Evolutionary conservation across 257 asterid species (phyloP), one percentile per base, ranked within the genome.

Genomic region (Capsicum chinense): DNA sequence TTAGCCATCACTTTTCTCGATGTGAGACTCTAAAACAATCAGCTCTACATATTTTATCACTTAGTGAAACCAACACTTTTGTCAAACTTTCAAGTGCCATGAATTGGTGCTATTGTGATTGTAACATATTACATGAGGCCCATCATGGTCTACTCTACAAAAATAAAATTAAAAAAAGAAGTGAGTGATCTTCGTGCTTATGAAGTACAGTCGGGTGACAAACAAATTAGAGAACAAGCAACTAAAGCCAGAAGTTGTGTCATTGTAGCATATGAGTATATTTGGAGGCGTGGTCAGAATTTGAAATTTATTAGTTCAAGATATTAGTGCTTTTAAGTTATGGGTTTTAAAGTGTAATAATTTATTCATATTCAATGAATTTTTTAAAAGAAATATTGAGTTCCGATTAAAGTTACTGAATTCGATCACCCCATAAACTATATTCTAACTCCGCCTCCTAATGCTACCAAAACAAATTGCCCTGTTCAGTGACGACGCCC

Each of bases 341-440:
- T 12, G 9, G 0, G 0, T 62, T 9, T 0, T 62, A 4, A 4
- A 0, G 3, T 19, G 1, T 62, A 4, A 62, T 19, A 62, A 62
- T 0, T 62, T 21, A 0, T 5, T 0, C 7, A 10, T 19, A 62
- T 0, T 62, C 1, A 2, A 62, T 19, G 8, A 62, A 19, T 62
- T 19, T 19, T 0, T 60, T 26, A 60, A 9, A 12, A 9, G 12
- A 19, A 19, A 62, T 19, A 62, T 19, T 4, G 0, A 62, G 0
- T 1, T 62, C 4, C 7, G 0, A 62, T 0, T 14, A 19, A 62
- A 62, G 0, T 9, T 62, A 19, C 0, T 19, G 0, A 62, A 62
- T 19, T 19, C 9, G 1, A 62, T 5, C 7, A 0, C 3, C 6
- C 6, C 15, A 21, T 62, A 21, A 10, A 62, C 8, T 21, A 62